Percentiles rank a stretch among this genome's conserved stretches.
These are phyloP conservation scores for Eucalyptus cloeziana DNA, from an alignment of 345 rosid species.

Conservation along the genomic window DNA sequence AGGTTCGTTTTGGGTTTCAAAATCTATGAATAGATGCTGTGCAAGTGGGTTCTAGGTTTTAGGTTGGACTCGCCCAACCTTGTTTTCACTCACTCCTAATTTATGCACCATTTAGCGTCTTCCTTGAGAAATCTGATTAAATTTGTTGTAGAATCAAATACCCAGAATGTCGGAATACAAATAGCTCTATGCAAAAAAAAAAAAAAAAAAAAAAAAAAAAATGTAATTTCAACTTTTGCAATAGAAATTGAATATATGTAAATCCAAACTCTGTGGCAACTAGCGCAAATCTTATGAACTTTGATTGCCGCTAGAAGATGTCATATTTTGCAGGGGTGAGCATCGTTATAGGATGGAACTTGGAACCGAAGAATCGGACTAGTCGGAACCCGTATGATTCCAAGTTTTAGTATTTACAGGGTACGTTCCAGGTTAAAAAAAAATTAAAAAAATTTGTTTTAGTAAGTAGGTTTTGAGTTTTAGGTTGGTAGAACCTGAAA, in stretches of 20 bases:
- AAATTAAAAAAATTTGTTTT: too few relatives aligned
- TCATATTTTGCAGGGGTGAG: not conserved
- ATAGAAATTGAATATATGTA: not conserved
- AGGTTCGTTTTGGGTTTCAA: not conserved
- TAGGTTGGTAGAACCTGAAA: too few relatives aligned
- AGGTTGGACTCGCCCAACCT: not conserved
- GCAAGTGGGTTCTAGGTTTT: too few relatives aligned
- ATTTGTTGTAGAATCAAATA: not conserved
- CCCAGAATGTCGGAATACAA: not conserved
- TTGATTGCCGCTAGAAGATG: not conserved
- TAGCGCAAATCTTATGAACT: not conserved
- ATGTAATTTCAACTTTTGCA: not conserved
- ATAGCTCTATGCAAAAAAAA: not conserved
- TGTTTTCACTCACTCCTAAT: not conserved
- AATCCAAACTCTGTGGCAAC: not conserved
- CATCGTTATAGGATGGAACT: too few relatives aligned
- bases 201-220: too few relatives aligned
- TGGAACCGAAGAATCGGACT: too few relatives aligned
- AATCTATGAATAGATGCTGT: not conserved
- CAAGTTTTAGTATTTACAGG: too few relatives aligned
- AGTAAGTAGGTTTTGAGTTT: rapidly evolving
- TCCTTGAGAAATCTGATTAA: not conserved
- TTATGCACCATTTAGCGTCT: not conserved
- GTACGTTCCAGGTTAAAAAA: too few relatives aligned
- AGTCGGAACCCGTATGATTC: rapidly evolving